Percentiles rank a stretch among this genome's conserved stretches.
phyloP scores from a whole-genome alignment of 352 stramenopile species.

The Phytophthora palmivora region DNA sequence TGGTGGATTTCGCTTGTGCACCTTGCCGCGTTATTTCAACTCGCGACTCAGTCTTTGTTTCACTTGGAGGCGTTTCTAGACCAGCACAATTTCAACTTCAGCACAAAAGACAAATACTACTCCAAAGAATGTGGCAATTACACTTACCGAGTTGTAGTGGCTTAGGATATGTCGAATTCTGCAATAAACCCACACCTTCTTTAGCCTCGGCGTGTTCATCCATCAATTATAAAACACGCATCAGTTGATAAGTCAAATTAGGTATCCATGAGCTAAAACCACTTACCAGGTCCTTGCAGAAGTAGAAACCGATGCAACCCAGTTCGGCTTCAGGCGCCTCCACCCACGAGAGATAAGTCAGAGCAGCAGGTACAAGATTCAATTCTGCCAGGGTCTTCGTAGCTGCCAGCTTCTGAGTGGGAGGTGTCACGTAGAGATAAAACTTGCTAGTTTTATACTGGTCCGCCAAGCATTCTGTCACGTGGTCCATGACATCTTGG shows the following conservation, averaged over 20 bases:
- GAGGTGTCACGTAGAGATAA: constrained; percentile 84
- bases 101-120: constrained; percentile 3
- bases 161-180: constrained; percentile 50
- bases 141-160: constrained; percentile 52
- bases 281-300: constrained; percentile 66
- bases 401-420: constrained; percentile 64
- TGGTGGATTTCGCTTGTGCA: constrained; percentile 44
- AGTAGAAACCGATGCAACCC: constrained; percentile 53
- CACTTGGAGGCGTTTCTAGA: constrained; percentile 35
- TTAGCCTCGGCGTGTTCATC: constrained; percentile 51
- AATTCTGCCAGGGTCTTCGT: constrained; percentile 72
- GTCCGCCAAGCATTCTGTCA: constrained; percentile 56
- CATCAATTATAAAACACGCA: constrained; percentile 35
- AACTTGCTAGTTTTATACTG: constrained; percentile 44
- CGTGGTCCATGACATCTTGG: constrained; percentile 70
- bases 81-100: constrained; percentile 15
- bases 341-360: constrained; percentile 82
- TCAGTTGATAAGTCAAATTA: constrained; percentile 12
- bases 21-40: constrained; percentile 42
- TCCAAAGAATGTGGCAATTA: not conserved
- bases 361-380: constrained; percentile 78
- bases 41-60: constrained; percentile 18
- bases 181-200: constrained; percentile 32
- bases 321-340: constrained; percentile 31
- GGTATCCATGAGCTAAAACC: not conserved